Base-by-base conservation (phyloP, 352 stramenopile species). In the Phytopythium oedochilum region DNA sequence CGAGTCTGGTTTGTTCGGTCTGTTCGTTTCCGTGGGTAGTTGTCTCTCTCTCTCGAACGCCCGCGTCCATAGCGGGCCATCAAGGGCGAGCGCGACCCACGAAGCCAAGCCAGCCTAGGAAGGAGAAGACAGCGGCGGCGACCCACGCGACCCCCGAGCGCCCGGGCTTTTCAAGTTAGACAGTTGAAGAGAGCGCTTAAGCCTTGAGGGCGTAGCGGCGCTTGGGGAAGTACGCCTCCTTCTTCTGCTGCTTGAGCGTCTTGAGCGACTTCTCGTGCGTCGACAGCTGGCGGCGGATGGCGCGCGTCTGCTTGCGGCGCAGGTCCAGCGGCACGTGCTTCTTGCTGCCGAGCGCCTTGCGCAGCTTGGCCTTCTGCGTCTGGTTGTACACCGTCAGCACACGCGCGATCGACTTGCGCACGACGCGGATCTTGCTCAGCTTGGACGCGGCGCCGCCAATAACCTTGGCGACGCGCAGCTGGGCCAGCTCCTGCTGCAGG, bases 351-450 rank as follows among this genome's bases (percentile, higher is more conserved):
- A 91, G 83, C n/a, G 96, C 83, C 66, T 97, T 92, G 53, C 96
- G 94, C 49, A 99, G 87, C 76, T 97, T 97, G 54, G 88, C 81
- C 94, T 99, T 99, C 78, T 99, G 92, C 73, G 94, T 98, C 85
- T 99, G 96, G 88, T 99, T 99, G 95, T 99, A 98, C 44, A 99
- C 97, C 57, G 98, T 99, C 59, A 99, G 83, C 40, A 99, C 92
- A 66, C 98, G 96, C 38, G 98, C 98, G 71, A 99, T 99, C 59
- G 89, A 97, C 78, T 99, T 99, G 82, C 98, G 97, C 22, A 99
- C 97, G 38, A 94, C 78, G 70, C 97, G 96, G 83, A 99, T 99
- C 88, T 99, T 99, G 73, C 96, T 92, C 61, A 99, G 96, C 92
- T 99, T 99, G 44, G 96, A 98, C 54, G 97, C 96, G 34, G 97